Base-by-base conservation (phyloP, 805 yeast genomes). In the Barnettozyma populi region DNA sequence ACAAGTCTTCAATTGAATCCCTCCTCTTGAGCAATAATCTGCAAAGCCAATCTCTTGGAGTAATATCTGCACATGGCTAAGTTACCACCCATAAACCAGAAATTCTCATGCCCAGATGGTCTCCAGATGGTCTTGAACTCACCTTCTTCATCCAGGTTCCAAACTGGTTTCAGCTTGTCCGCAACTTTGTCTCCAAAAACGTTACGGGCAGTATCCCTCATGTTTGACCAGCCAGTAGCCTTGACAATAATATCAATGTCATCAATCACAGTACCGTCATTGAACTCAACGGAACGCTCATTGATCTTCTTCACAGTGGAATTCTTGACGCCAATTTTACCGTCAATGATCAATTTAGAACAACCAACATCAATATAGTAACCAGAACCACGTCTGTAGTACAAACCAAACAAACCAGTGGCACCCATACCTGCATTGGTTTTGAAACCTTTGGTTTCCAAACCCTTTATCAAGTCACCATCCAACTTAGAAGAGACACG, bases 281-380 rank as follows among this genome's bases (percentile, higher is more conserved):
- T 55, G 38, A 72, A 64, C 11, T 62, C 63, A 31, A 73, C 75
- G 2, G 70, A 68, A 47, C 59, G 56, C 49, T 66, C 71, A 14
- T 62, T 58, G 57, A 73, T 70, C 38, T 60, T 53, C 38, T 63
- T 63, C 34, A 73, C 64, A 18, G 56, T 55, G 7, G 72, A 70
- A 41, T 65, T 62, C 57, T 69, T 65, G 42, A 73, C 57, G 27
- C 61, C 57, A 48, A 73, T 66, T 49, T 68, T 68, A 14, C 70
- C 73, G 11, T 69, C 68, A 36, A 62, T 59, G 47, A 73, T 69
- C 48, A 67, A 55, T 36, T 61, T 63, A 31, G 75, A 69, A 49
- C 70, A 65, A 8, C 78, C 78, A 40, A 71, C 75, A 51, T 73
- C 75, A 47, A 69, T 70, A 53, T 73, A 73, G 54, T 72, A 73